Evolutionary conservation across 2,329 filamentous ascomycete species (phyloP), one percentile per base, ranked within the genome.

Genomic region (Moelleriella libera): DNA sequence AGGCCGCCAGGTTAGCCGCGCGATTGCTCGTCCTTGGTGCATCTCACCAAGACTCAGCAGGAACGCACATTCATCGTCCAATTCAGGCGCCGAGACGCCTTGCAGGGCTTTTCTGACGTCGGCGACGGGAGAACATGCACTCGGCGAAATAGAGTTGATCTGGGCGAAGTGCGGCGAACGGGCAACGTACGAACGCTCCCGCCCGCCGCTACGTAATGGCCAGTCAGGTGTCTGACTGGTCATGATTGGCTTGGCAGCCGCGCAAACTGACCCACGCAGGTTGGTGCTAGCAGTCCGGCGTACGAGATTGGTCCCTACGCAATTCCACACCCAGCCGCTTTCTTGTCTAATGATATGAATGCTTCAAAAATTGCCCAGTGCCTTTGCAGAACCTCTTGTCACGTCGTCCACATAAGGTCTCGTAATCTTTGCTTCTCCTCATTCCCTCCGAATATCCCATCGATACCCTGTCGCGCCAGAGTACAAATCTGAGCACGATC

Each of bases 381-480:
- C 34, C 34, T 5, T 9, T 6, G 6, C 30, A 28, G 29, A 29
- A 43, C 42, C 28, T 10, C 8, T 32, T 9, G 3, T 48, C 34
- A 50, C 45, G 42, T 37, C 4, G 14, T 50, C 71, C 70, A 75
- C 70, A 78, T 76, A 8, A 75, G 57, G 2, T 60, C 55, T 41
- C 68, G 65, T 47, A 86, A 57, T 48, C 78, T 68, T 42, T 65
- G 55, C 58, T 80, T 84, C 55, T 88, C 82, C 11, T 69, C 64
- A 3, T 80, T 68, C 0, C 72, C 74, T 1, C 74, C 77, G 55
- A 92, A 90, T 30, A 87, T 85, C 2, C 74, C 70, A 14, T 78
- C 71, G 4, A 85, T 72, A 0, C 75, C 74, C 50, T 75, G 74
- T 45, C 73, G 71, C n/a, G 76, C 78, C 21, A 90, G 62, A 0